Percentiles rank a stretch among this genome's conserved stretches.
phyloP scores from a whole-genome alignment of 176 grass and related monocot genomes.

The Tillandsia leiboldiana region DNA sequence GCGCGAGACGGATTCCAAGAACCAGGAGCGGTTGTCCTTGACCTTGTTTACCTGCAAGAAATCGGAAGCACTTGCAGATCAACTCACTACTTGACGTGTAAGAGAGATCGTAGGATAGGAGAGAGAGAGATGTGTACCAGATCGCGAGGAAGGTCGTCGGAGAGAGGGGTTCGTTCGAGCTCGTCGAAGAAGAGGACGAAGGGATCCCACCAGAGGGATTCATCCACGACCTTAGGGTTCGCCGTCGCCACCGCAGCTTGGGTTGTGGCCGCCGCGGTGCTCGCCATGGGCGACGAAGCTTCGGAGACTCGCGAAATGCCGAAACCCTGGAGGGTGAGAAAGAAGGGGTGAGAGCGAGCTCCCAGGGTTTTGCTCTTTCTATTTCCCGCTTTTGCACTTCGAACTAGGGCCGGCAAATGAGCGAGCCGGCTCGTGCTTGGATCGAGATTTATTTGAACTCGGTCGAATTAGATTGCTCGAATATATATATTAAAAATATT shows the following conservation, averaged over 20 bases:
- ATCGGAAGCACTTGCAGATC: not conserved
- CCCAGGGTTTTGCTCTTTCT: not conserved
- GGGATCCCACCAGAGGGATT: constrained; percentile 82
- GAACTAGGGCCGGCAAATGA: not conserved
- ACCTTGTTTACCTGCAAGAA: constrained; percentile 52
- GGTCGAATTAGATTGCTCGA: too few species aligned
- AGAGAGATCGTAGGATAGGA: not conserved
- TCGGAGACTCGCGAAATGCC: not conserved
- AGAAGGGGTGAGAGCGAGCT: not conserved
- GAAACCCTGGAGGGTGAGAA: constrained; percentile 31
- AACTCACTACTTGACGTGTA: not conserved
- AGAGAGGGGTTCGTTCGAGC: constrained; percentile 46
- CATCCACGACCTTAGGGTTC: constrained; percentile 26
- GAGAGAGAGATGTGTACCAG: constrained; percentile 32
- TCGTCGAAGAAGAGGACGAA: constrained; percentile 72
- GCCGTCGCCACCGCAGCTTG: not conserved
- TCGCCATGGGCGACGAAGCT: constrained; percentile 41
- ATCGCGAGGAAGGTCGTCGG: constrained; percentile 32
- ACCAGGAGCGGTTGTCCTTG: constrained; percentile 54
- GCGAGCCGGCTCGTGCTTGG: too few species aligned
- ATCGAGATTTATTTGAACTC: too few species aligned
- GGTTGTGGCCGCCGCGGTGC: constrained; percentile 1
- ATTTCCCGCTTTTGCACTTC: not conserved
- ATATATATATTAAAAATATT: too few species aligned
- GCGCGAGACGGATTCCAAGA: constrained; percentile 46